Conservation (phyloP, 164 flowering plant genomes). For the Dillenia suffruticosa region DNA sequence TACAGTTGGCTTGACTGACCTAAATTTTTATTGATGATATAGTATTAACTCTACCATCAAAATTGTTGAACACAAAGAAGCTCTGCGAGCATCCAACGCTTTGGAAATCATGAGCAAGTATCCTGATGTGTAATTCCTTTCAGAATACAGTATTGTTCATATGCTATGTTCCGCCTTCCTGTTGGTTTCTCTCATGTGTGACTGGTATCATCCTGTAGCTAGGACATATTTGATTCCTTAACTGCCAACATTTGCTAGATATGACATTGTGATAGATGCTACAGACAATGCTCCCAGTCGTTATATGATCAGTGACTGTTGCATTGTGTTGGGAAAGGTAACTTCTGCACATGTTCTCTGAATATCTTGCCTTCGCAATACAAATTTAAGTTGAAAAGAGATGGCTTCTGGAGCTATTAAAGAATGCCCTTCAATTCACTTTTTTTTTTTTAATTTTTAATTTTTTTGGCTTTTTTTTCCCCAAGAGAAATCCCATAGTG, state of each 20-base stretch:
- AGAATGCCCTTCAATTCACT: neutral
- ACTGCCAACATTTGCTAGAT: constrained; percentile 45
- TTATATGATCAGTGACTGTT: constrained; percentile 91
- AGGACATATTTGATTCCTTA: constrained; percentile 20
- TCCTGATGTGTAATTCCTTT: constrained; percentile 24
- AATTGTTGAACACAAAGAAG: constrained; percentile 71
- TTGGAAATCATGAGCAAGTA: constrained; percentile 89
- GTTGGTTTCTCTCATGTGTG: neutral
- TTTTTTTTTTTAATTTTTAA: neutral
- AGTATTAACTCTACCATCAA: constrained; percentile 82
- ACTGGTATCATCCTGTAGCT: neutral
- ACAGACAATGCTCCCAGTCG: constrained; percentile 95
- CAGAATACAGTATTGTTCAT: too few relatives aligned
- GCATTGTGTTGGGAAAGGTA: constrained; percentile 92
- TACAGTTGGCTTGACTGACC: too few relatives aligned
- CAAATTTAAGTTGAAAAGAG: too few relatives aligned
- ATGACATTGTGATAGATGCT: constrained; percentile 86
- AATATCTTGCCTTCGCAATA: too few relatives aligned
- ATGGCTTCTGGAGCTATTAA: too few relatives aligned
- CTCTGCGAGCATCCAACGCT: constrained; percentile 78
- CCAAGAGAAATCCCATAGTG: too few relatives aligned
- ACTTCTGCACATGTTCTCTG: neutral
- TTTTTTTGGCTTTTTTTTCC: neutral
- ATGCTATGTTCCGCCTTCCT: neutral
- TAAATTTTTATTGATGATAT: constrained; percentile 4